These are phyloP conservation scores for Brasenia schreberi DNA, from an alignment of 164 flowering plant genomes.

Conservation along the genomic window DNA sequence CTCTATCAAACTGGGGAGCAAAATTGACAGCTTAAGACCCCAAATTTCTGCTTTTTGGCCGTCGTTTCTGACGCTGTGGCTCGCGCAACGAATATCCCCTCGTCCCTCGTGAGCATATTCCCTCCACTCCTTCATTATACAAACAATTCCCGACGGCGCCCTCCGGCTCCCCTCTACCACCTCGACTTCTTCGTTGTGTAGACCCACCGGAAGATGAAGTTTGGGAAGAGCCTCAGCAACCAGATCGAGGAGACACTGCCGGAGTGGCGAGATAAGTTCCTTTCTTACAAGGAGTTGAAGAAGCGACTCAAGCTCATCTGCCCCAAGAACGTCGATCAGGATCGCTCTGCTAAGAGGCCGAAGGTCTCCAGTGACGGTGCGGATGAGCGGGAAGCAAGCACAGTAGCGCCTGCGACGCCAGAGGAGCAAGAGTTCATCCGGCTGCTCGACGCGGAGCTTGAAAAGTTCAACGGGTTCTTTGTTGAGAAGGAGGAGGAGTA, in stretches of 20 bases:
- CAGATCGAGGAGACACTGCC: constrained; percentile 84
- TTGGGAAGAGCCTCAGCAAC: constrained; percentile 80
- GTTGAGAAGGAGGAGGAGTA: constrained; percentile 87
- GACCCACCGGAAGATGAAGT: constrained; percentile 37
- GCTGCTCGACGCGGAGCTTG: constrained; percentile 69
- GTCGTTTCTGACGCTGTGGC: no score
- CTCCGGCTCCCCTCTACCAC: no score
- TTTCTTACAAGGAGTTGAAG: constrained; percentile 84
- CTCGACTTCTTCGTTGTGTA: no score
- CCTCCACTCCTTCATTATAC: no score
- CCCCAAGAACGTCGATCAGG: constrained; percentile 10
- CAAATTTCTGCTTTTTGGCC: no score
- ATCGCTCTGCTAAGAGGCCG: neutral
- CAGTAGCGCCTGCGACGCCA: constrained; percentile 20
- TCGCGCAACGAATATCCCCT: no score
- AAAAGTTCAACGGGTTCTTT: constrained; percentile 77
- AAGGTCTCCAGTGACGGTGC: neutral
- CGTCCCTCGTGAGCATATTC: no score
- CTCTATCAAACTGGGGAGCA: no score
- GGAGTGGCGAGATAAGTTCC: constrained; percentile 83
- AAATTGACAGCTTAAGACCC: no score
- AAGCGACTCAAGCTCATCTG: constrained; percentile 47
- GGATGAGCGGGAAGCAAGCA: constrained; percentile 6
- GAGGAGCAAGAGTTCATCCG: constrained; percentile 61
- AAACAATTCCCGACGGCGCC: no score